A percentile compares a stretch with the other conserved stretches of the same genome.
Conservation (phyloP, 345 rosid genomes). For the Syzygium aqueum region DNA sequence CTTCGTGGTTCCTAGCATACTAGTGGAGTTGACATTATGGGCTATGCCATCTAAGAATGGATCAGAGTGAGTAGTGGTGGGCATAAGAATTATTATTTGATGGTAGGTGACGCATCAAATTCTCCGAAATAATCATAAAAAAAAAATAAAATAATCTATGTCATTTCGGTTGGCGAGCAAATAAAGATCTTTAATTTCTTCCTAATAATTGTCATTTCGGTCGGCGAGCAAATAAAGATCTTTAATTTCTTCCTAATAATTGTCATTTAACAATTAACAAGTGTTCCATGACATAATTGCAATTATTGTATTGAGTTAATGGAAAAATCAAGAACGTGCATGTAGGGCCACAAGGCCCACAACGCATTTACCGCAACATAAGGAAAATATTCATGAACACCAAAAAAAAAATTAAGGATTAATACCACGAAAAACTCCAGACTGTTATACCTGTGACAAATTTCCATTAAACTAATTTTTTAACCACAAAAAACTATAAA, state of each 20-base stretch:
- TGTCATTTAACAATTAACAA: background rate
- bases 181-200: background rate
- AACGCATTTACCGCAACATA: background rate
- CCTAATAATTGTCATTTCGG: background rate
- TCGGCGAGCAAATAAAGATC: background rate
- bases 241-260: background rate
- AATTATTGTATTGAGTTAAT: no score
- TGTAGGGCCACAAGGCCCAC: background rate
- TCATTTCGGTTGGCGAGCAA: background rate
- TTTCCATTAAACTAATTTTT: no score
- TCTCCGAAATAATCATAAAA: background rate
- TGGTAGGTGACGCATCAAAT: background rate
- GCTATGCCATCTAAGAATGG: background rate
- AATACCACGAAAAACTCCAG: no score
- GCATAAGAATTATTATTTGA: background rate
- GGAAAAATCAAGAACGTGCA: background rate
- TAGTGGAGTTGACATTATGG: background rate
- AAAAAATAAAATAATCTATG: background rate
- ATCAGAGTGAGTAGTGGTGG: background rate
- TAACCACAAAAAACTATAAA: no score
- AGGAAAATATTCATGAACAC: background rate
- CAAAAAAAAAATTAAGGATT: background rate
- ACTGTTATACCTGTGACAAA: no score
- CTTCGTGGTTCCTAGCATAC: accelerated
- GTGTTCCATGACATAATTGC: background rate